Evolutionary conservation across 1,139 yeast species (phyloP).

Genomic region (Geotrichum cucujoidarum): DNA sequence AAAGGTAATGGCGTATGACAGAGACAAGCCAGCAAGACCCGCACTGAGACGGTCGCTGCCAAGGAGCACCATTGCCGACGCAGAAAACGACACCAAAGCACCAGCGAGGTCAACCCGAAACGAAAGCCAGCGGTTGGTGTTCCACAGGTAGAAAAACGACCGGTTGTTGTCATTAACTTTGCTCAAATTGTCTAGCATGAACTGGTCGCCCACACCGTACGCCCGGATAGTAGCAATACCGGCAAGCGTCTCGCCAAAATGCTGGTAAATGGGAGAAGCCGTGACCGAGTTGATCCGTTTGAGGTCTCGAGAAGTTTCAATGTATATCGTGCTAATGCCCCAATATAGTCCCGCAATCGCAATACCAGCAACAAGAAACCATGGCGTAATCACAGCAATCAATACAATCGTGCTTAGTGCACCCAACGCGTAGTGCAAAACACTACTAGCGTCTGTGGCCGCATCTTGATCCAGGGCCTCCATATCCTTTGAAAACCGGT

Average conservation of each 20-base stretch:
- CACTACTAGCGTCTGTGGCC: constrained; percentile 75
- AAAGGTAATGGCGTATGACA: constrained; percentile 66
- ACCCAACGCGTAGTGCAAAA: constrained; percentile 60
- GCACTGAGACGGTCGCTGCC: constrained; percentile 70
- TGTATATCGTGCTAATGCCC: constrained; percentile 68
- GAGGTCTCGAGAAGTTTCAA: constrained; percentile 82
- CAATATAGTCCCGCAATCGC: constrained; percentile 61
- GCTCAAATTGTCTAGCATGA: constrained; percentile 71
- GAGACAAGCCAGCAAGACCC: constrained; percentile 70
- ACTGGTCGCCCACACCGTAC: constrained; percentile 85
- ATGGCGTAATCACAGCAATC: constrained; percentile 80
- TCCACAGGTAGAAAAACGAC: constrained; percentile 95
- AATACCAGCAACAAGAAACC: constrained; percentile 70
- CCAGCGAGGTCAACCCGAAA: constrained; percentile 83
- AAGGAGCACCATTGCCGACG: constrained; percentile 71
- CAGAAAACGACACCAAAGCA: constrained; percentile 71
- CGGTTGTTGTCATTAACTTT: constrained; percentile 81
- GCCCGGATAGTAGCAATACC: constrained; percentile 97
- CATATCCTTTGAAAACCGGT: constrained; percentile 91
- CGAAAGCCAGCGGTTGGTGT: constrained; percentile 90
- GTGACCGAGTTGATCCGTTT: constrained; percentile 85
- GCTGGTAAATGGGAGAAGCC: constrained; percentile 94
- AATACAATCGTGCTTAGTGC: constrained; percentile 67
- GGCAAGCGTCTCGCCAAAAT: constrained; percentile 83
- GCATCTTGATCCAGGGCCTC: constrained; percentile 92